phyloP scores from a whole-genome alignment of 495 filamentous ascomycete species.

The Aspergillus indologenus region DNA sequence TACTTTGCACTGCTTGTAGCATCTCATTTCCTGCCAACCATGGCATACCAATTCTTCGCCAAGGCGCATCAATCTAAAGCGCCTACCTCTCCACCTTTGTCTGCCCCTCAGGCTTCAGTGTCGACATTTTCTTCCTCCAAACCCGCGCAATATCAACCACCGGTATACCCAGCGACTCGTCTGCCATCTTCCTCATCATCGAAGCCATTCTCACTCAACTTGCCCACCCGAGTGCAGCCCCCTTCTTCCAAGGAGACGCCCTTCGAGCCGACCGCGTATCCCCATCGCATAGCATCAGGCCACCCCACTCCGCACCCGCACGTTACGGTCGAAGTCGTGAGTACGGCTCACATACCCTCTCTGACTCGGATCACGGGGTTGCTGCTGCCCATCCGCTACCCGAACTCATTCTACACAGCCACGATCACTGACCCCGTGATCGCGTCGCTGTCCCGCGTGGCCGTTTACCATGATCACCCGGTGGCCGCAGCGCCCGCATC shows the following conservation, averaged over 20 bases:
- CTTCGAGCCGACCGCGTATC: conserved; percentile 34
- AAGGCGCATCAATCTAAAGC: conserved; percentile 33
- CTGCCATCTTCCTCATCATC: conserved; percentile 17
- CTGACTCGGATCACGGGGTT: conserved; percentile 79
- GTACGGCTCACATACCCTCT: conserved; percentile 62
- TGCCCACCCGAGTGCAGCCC: conserved; percentile 26
- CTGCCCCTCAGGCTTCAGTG: conserved; percentile 22
- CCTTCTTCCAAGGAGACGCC: conserved; percentile 25
- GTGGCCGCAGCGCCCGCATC: conserved; percentile 35
- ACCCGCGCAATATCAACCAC: conserved; percentile 22
- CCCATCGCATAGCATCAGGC: conserved; percentile 26
- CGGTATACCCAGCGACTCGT: conserved; percentile 33
- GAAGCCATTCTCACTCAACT: conserved; percentile 15
- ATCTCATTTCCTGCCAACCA: conserved; percentile 5
- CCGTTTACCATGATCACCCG: conserved; percentile 60
- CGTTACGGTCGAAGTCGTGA: conserved; percentile 56
- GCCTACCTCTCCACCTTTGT: conserved; percentile 26
- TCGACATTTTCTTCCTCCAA: conserved; percentile 12
- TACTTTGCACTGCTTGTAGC: background rate
- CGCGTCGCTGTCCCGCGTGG: conserved; percentile 72
- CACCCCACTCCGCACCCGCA: conserved; percentile 39
- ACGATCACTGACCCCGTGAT: conserved; percentile 64
- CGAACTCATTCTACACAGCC: conserved; percentile 78
- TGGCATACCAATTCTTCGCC: conserved; percentile 45
- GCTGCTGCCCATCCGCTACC: conserved; percentile 84